Evolutionary conservation across 257 asterid species (phyloP), one percentile per base, ranked within the genome.

Genomic region (Solanum megistacrolobum): DNA sequence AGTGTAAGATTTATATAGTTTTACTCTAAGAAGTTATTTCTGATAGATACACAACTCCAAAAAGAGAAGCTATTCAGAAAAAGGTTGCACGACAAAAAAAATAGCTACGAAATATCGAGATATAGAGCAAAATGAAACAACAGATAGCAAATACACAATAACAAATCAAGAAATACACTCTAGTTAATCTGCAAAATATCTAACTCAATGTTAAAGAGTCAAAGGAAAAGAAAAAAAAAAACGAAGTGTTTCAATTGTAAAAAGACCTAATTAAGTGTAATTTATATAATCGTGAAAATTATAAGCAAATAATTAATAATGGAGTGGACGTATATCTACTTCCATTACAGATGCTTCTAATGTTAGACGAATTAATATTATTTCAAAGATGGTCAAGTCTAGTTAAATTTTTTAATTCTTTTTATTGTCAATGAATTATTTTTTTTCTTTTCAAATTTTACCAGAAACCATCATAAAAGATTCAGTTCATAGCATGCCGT

Each of bases 291-390:
- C 32, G 71, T 88, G 89, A 88, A 89, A 81, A 86, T 90, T 88
- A 89, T 79, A 25, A 79, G 39, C 3, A 71, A 32, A 72, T 27
- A 78, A 13, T 16, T 81, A 16, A 46, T n/a, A 2, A n/a, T 81
- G 25, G 84, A 90, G 86, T 90, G 91, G 92, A 72, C 75, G 39
- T 36, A 31, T 62, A 88, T 88, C 92, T 91, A 92, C 89, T 89
- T 66, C 91, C 91, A 89, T 66, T 72, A 62, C 38, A 87, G 86
- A 88, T 89, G 88, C 86, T 84, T 84, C 89, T 46, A 48, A 10
- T 35, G 41, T 52, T 79, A 43, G 39, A 18, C 16, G 66, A 79
- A 79, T 52, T 52, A 52, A 52, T 29, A 79, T 81, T 38, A 46
- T 81, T 81, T 81, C 85, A 46, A 79, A 79, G 39, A 79, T 79